Percentiles rank a stretch among this genome's conserved stretches.
Evolutionary conservation across 306 rosid genomes (phyloP).

Genomic region (Fragaria ananassa): DNA sequence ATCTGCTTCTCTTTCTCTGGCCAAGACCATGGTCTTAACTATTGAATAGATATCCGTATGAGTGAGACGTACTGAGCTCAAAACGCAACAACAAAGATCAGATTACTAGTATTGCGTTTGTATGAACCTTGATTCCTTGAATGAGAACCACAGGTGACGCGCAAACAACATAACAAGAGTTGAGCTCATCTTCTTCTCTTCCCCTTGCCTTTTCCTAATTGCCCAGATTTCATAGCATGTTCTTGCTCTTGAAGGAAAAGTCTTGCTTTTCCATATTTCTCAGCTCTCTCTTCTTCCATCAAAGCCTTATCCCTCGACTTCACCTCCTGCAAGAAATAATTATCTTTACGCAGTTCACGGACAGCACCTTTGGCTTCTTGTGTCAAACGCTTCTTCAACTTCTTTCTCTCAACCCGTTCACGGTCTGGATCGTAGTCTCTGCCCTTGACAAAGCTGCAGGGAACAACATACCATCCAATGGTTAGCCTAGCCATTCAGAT

Average conservation of each 20-base stretch:
- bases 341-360: conserved; percentile 88
- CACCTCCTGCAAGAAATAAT: conserved; percentile 62
- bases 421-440: conserved; percentile 87
- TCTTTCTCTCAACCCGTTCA: conserved; percentile 56
- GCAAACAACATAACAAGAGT: not conserved
- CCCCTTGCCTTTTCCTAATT: conserved; percentile 72
- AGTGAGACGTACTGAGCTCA: not conserved
- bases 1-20: not conserved
- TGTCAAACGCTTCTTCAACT: conserved; percentile 55
- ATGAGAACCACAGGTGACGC: not conserved
- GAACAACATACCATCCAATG: conserved; percentile 23
- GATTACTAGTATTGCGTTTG: not conserved
- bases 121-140: not conserved
- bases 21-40: not conserved
- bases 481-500: conserved; percentile 13
- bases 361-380: conserved; percentile 78
- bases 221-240: conserved; percentile 82
- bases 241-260: conserved; percentile 92
- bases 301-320: conserved; percentile 58
- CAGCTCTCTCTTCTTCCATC: conserved; percentile 61
- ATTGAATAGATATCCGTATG: not conserved
- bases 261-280: conserved; percentile 56
- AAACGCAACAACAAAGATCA: not conserved
- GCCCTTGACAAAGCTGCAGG: conserved; percentile 77
- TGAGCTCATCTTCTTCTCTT: conserved; percentile 57